Conservation (phyloP, 192 early-diverging fungal genomes). For the Powellomyces hirtus region DNA sequence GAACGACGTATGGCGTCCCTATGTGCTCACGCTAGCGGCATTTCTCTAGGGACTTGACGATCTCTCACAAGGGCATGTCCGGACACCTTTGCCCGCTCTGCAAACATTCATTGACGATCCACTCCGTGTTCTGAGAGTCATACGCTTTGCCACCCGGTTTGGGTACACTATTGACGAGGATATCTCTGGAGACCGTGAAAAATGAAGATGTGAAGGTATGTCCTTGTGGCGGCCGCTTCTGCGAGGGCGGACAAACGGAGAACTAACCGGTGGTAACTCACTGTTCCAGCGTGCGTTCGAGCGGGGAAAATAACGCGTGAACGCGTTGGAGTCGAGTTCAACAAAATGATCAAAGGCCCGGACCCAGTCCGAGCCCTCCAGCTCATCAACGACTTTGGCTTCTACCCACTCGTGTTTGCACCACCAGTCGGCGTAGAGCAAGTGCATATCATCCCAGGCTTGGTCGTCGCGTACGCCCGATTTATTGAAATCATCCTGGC, state of each 20-base stretch:
- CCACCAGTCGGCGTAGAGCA: neutral
- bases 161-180: constrained; percentile 70
- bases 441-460: neutral
- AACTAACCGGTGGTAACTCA: no score
- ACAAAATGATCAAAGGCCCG: constrained; percentile 83
- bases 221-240: neutral
- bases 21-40: neutral
- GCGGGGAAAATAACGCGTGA: constrained; percentile 84
- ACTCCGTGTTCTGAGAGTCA: constrained; percentile 85
- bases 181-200: constrained; percentile 59
- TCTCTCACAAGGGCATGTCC: constrained; percentile 64
- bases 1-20: neutral
- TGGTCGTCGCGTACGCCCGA: neutral
- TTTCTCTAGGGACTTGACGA: constrained; percentile 75
- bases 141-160: constrained; percentile 94
- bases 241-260: neutral
- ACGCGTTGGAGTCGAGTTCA: constrained; percentile 86
- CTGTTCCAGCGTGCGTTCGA: constrained; percentile 54
- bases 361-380: constrained; percentile 52
- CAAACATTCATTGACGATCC: constrained; percentile 96
- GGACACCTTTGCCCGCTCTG: constrained; percentile 86
- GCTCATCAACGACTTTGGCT: constrained; percentile 43
- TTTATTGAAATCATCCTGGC: neutral
- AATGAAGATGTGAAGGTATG: constrained; percentile 53
- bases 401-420: constrained; percentile 43